Conservation (phyloP, 1,139 yeast species). For the Candida sanyaensis region DNA sequence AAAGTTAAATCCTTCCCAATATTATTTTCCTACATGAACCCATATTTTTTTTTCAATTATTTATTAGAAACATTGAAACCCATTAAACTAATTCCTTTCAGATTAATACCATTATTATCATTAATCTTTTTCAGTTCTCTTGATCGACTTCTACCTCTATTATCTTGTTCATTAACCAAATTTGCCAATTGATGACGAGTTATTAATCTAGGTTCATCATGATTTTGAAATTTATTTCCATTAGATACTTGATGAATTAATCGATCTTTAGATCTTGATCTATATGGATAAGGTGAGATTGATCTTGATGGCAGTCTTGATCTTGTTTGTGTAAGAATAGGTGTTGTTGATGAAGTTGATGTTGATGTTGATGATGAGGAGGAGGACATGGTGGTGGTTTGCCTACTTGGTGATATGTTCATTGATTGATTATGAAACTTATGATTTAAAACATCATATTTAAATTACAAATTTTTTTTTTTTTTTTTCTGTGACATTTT, state of each 20-base stretch:
- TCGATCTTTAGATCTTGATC: slow-evolving; percentile 15
- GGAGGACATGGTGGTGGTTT: not conserved
- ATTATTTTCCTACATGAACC: not conserved
- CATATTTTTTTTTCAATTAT: not conserved
- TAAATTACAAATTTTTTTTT: not conserved
- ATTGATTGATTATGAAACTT: not conserved
- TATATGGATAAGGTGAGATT: slow-evolving; percentile 10
- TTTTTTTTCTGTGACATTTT: not conserved
- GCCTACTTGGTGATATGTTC: not conserved
- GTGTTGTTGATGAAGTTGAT: not conserved
- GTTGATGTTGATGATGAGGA: not conserved
- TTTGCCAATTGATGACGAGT: slow-evolving; percentile 1
- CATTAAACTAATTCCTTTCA: slow-evolving; percentile 44
- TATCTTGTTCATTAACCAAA: slow-evolving; percentile 5
- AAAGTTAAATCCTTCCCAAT: not conserved
- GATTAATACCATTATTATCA: slow-evolving; percentile 15
- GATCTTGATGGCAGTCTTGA: slow-evolving; percentile 8
- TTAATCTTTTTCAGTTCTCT: slow-evolving; percentile 15
- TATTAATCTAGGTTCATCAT: not conserved
- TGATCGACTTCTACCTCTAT: slow-evolving; percentile 13
- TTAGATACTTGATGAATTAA: slow-evolving; percentile 6
- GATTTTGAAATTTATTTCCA: not conserved
- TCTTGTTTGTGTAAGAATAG: not conserved
- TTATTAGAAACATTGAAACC: slow-evolving; percentile 44
- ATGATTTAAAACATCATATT: not conserved